These are phyloP conservation scores for Pisolithus orientalis DNA, from an alignment of 768 basidiomycete genomes.

Conservation along the genomic window DNA sequence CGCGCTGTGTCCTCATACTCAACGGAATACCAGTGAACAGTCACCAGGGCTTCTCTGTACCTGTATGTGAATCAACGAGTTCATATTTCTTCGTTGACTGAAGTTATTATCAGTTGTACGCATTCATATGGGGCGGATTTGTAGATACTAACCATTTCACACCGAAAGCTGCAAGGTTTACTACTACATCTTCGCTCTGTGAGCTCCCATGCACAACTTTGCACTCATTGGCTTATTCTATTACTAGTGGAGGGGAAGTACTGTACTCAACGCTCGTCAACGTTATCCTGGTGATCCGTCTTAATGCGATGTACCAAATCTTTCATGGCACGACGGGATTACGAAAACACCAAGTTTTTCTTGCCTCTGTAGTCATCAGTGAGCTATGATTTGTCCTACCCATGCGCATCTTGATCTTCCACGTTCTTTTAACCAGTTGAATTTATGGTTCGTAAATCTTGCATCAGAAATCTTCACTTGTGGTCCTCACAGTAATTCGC, in stretches of 20 bases:
- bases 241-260: slow-evolving; percentile 13
- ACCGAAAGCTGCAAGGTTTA: slow-evolving; percentile 15
- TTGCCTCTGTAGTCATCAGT: slow-evolving; percentile 15
- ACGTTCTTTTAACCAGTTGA: slow-evolving; percentile 7
- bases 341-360: neutral
- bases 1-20: neutral
- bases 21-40: neutral
- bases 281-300: slow-evolving; percentile 13
- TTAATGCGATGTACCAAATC: slow-evolving; percentile 13
- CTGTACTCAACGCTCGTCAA: slow-evolving; percentile 15
- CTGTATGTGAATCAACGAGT: neutral
- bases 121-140: neutral
- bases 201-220: neutral
- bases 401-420: neutral
- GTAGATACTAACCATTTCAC: neutral
- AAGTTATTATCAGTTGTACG: neutral
- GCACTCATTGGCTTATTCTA: neutral
- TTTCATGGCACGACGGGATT: neutral
- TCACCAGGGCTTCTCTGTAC: neutral
- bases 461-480: neutral
- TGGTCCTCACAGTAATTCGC: too few species aligned
- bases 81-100: slow-evolving; percentile 4
- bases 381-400: neutral
- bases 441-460: slow-evolving; percentile 9
- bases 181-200: slow-evolving; percentile 18